Evolutionary conservation across 2,329 filamentous ascomycete species (phyloP), one percentile per base, ranked within the genome.

Genomic region (Fulvia fulva): DNA sequence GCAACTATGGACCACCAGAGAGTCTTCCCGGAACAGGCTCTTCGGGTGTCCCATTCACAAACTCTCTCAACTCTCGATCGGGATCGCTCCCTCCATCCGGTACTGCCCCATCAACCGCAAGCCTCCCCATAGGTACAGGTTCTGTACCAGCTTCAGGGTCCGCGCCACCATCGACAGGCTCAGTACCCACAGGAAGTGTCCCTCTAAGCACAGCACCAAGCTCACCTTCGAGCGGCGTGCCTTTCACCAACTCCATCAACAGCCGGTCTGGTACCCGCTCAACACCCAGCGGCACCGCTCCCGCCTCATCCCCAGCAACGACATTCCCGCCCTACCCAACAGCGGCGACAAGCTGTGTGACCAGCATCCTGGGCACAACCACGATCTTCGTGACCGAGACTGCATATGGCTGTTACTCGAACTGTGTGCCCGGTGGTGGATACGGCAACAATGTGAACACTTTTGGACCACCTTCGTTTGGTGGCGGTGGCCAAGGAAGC

Each of bases 351-450:
- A 63, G 58, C 46, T 67, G 63, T 55, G 62, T 62, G 22, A 66
- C 59, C 21, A 62, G 60, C 51, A 62, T 58, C 37, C 44, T 63
- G 43, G 64, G 63, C 25, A 67, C 65, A 21, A 66, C 61, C 3
- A 67, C 65, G 23, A 63, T 67, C 19, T 66, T 57, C 46, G 61
- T 53, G 12, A 67, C 65, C 3, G 51, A 60, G 37, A 67, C 65
- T 16, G 46, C 59, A 28, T 65, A 53, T 19, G 65, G 61, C 25
- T 67, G 65, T 46, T 63, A 61, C 30, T 53, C 55, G 19, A 61
- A 61, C 28, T 67, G 65, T 19, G 56, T 59, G 6, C 57, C 61
- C n/a, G 47, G 41, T 22, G 59, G 56, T 8, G 59, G 55, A 5
- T 60, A 59, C 28, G 56, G 58, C 16, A 37, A 43, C 21, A 44